A percentile compares a stretch with the other conserved stretches of the same genome.
These are phyloP conservation scores for Calonectria pseudoreteaudii DNA, from an alignment of 2,329 filamentous ascomycete species.

Conservation along the genomic window DNA sequence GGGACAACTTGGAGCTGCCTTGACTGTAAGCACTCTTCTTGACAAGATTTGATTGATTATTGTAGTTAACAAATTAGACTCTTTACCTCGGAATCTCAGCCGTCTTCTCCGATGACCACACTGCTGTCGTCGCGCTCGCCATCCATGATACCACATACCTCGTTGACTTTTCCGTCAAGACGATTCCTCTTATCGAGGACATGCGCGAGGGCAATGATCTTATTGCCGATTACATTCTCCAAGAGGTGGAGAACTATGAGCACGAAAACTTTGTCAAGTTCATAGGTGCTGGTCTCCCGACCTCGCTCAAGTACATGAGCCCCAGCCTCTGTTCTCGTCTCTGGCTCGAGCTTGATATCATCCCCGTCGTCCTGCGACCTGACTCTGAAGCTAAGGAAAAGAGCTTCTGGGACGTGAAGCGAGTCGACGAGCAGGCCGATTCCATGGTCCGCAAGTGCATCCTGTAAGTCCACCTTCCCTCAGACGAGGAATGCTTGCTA, in stretches of 20 bases:
- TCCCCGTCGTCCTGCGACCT: slow-evolving; percentile 74
- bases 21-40: slow-evolving; percentile 53
- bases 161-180: slow-evolving; percentile 76
- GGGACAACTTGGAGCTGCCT: slow-evolving; percentile 57
- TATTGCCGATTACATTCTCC: slow-evolving; percentile 71
- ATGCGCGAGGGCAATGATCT: slow-evolving; percentile 55
- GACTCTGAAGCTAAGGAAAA: slow-evolving; percentile 56
- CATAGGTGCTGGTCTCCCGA: slow-evolving; percentile 77
- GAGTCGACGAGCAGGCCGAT: slow-evolving; percentile 85
- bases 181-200: slow-evolving; percentile 60
- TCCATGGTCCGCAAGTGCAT: slow-evolving; percentile 84
- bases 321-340: slow-evolving; percentile 76
- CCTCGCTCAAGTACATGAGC: slow-evolving; percentile 68
- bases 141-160: slow-evolving; percentile 81
- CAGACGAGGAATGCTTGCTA: neutral
- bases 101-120: slow-evolving; percentile 61
- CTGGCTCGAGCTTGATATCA: slow-evolving; percentile 82
- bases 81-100: slow-evolving; percentile 74
- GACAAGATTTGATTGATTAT: neutral
- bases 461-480: slow-evolving; percentile 62
- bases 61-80: slow-evolving; percentile 53
- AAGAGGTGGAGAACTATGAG: slow-evolving; percentile 69
- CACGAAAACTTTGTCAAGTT: slow-evolving; percentile 78
- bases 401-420: slow-evolving; percentile 64
- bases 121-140: slow-evolving; percentile 72